Evolutionary conservation across 768 basidiomycete genomes (phyloP).

Genomic region (Mycena vitilis): DNA sequence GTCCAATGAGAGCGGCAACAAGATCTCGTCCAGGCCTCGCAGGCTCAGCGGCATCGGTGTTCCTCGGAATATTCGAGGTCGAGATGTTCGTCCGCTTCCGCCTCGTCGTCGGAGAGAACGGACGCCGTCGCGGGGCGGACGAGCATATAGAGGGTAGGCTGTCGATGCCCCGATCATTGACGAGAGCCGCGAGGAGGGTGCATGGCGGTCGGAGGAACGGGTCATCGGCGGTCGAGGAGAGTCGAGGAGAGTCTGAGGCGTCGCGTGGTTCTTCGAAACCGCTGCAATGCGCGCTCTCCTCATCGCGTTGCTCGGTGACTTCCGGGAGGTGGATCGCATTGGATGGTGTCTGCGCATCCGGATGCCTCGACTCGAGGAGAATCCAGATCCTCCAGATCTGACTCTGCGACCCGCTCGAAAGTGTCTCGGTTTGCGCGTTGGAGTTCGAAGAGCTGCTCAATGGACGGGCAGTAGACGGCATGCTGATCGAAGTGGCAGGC

Average conservation of each 20-base stretch:
- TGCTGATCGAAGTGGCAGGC: constrained; percentile 4
- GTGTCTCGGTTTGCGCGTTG: neutral
- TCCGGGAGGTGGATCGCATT: too few relatives aligned
- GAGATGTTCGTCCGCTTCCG: neutral
- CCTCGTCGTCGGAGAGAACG: neutral
- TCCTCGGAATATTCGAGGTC: constrained; percentile 29
- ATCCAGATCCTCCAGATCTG: neutral
- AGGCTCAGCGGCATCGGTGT: neutral
- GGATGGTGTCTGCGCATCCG: too few relatives aligned
- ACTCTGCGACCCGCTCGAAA: neutral
- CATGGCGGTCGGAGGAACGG: constrained; percentile 3
- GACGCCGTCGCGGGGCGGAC: constrained; percentile 10
- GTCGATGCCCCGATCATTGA: constrained; percentile 9
- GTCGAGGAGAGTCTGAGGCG: too few relatives aligned
- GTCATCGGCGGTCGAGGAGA: constrained; percentile 7
- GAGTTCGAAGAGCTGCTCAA: neutral
- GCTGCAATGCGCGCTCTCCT: too few relatives aligned
- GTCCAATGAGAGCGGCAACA: constrained; percentile 4
- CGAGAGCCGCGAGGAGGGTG: neutral
- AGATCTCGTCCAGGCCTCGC: constrained; percentile 7
- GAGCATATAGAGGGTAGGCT: constrained; percentile 1
- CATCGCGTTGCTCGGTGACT: too few relatives aligned
- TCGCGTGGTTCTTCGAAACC: too few relatives aligned
- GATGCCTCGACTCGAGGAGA: neutral
- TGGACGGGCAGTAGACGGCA: constrained; percentile 6